Evolutionary conservation across 768 basidiomycete species (phyloP).

Genomic region (Chalciporus piperatus): DNA sequence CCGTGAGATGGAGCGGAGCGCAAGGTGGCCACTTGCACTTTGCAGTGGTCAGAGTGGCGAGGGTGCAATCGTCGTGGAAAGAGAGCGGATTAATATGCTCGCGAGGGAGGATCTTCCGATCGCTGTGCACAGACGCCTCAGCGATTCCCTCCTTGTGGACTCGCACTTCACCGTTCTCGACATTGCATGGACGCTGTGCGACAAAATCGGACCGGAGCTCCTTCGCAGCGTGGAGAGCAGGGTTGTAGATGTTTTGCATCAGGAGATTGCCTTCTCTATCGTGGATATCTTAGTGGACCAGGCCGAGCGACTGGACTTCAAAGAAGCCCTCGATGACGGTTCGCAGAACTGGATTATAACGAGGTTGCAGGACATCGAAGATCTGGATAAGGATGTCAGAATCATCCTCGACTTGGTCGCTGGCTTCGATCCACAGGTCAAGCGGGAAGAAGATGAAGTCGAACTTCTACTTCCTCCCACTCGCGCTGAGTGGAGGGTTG

Average conservation of each 20-base stretch:
- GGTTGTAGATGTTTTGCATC: constrained; percentile 62
- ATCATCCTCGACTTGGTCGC: constrained; percentile 68
- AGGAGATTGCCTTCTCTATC: constrained; percentile 76
- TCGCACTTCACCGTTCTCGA: constrained; percentile 56
- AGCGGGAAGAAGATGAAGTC: constrained; percentile 72
- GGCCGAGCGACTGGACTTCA: constrained; percentile 49
- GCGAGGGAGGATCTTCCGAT: constrained; percentile 69
- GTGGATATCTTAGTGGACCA: constrained; percentile 73
- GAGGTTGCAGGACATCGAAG: constrained; percentile 53
- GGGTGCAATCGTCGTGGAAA: constrained; percentile 64
- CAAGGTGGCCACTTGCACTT: constrained; percentile 75
- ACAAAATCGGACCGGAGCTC: constrained; percentile 55
- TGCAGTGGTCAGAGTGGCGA: constrained; percentile 41
- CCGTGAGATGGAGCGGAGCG: constrained; percentile 84
- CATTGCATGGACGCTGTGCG: constrained; percentile 60
- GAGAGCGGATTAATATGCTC: constrained; percentile 70
- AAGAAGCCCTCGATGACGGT: constrained; percentile 57
- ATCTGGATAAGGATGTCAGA: constrained; percentile 55
- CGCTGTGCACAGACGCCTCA: constrained; percentile 49
- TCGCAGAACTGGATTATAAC: constrained; percentile 59
- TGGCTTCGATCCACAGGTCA: constrained; percentile 66
- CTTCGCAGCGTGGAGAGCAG: constrained; percentile 57
- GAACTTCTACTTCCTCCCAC: constrained; percentile 51
- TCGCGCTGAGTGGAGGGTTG: constrained; percentile 59
- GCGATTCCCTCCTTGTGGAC: constrained; percentile 43